Conservation (phyloP, 148 eudicot genomes). For the Amaranthus palmeri region DNA sequence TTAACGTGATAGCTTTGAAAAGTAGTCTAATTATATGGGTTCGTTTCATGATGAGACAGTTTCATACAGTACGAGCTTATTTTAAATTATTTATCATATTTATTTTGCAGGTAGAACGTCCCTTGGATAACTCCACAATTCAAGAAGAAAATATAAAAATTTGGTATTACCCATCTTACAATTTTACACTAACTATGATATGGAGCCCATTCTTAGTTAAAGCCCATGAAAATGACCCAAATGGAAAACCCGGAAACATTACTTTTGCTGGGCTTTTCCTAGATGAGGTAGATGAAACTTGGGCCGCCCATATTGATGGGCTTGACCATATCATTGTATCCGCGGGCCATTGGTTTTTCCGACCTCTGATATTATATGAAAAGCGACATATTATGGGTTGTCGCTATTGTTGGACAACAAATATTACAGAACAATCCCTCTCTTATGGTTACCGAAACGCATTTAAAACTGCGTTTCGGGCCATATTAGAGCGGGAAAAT, state of each 20-base stretch:
- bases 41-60: no score
- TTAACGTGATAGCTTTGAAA: no score
- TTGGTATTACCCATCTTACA: slow-evolving; percentile 40
- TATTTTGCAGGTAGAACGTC: slow-evolving; percentile 47
- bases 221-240: slow-evolving; percentile 30
- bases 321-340: slow-evolving; percentile 58
- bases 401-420: slow-evolving; percentile 39
- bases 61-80: no score
- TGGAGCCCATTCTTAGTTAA: slow-evolving; percentile 48
- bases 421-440: slow-evolving; percentile 41
- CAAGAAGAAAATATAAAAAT: slow-evolving; percentile 47
- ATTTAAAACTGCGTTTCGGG: slow-evolving; percentile 48
- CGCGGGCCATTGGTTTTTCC: slow-evolving; percentile 64
- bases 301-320: slow-evolving; percentile 48
- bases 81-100: no score
- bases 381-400: slow-evolving; percentile 47
- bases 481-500: slow-evolving; percentile 35
- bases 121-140: slow-evolving; percentile 42
- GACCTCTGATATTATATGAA: slow-evolving; percentile 46
- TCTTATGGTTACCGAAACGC: slow-evolving; percentile 47
- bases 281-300: slow-evolving; percentile 49
- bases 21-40: no score
- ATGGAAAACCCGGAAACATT: slow-evolving; percentile 34
- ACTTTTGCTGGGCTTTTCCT: slow-evolving; percentile 47
- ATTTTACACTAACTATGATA: slow-evolving; percentile 47